Percentiles rank a stretch among this genome's conserved stretches.
These are phyloP conservation scores for Trichophyton rubrum DNA, from an alignment of 2,329 filamentous ascomycete species.

Conservation along the genomic window DNA sequence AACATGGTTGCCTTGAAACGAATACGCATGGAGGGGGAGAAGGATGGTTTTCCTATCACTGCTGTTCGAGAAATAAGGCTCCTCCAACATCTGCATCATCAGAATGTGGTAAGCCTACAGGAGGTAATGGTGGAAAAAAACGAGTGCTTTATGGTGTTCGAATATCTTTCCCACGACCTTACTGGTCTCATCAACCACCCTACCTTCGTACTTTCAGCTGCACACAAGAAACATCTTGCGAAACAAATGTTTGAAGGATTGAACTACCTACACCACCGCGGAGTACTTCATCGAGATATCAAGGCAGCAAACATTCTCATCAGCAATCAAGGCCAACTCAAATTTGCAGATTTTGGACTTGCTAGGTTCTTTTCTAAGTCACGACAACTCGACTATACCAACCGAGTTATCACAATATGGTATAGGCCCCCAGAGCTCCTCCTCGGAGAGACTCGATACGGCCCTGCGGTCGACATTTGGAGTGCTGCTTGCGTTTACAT, in stretches of 20 bases:
- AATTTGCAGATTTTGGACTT: slow-evolving; percentile 90
- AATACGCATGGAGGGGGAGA: slow-evolving; percentile 98
- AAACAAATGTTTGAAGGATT: slow-evolving; percentile 88
- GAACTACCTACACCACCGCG: slow-evolving; percentile 81
- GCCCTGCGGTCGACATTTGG: slow-evolving; percentile 87
- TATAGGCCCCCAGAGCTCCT: slow-evolving; percentile 85
- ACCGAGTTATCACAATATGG: slow-evolving; percentile 98
- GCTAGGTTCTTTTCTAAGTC: slow-evolving; percentile 93
- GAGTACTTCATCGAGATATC: slow-evolving; percentile 94
- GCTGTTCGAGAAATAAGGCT: slow-evolving; percentile 94
- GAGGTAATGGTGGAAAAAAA: slow-evolving; percentile 99
- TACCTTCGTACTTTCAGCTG: slow-evolving; percentile 67
- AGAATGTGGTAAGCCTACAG: slow-evolving; percentile 74
- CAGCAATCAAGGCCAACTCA: slow-evolving; percentile 75
- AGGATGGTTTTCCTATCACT: slow-evolving; percentile 96
- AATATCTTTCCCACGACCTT: slow-evolving; percentile 91
- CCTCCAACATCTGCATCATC: slow-evolving; percentile 80
- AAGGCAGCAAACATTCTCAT: slow-evolving; percentile 97
- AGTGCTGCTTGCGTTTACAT: slow-evolving; percentile 93
- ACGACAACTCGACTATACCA: slow-evolving; percentile 87
- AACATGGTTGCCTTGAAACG: slow-evolving; percentile 84
- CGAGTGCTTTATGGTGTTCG: slow-evolving; percentile 99
- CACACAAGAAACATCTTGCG: slow-evolving; percentile 86
- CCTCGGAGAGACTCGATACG: slow-evolving; percentile 80
- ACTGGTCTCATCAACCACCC: slow-evolving; percentile 93